Evolutionary conservation across 306 rosid genomes (phyloP).

Genomic region (Glycyrrhiza uralensis): DNA sequence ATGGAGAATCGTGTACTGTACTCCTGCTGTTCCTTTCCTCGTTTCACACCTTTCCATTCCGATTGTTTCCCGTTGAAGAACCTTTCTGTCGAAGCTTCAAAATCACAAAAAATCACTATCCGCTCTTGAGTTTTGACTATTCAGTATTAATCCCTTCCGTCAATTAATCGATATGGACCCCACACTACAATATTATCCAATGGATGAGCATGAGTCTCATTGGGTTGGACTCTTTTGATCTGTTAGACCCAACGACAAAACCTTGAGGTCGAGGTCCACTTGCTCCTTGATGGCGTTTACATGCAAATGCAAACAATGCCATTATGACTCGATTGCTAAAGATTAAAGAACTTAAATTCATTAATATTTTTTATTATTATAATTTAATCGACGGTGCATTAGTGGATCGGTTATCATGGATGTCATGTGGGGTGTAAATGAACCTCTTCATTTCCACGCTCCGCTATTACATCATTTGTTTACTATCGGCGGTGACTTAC

Average conservation of each 20-base stretch:
- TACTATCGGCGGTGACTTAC: neutral
- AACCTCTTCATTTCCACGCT: slow-evolving; percentile 8
- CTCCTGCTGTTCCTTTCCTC: neutral
- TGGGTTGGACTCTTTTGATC: slow-evolving; percentile 5
- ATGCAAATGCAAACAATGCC: neutral
- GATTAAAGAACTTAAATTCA: neutral
- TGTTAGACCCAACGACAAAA: neutral
- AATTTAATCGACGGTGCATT: neutral
- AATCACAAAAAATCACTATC: too few relatives aligned
- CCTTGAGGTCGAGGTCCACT: neutral
- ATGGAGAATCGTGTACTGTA: neutral
- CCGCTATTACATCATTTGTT: neutral
- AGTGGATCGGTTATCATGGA: slow-evolving; percentile 20
- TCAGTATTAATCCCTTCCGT: neutral
- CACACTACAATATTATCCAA: neutral
- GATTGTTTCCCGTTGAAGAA: neutral
- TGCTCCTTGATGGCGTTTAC: neutral
- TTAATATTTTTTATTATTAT: neutral
- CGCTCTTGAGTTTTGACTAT: neutral
- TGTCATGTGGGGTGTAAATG: neutral
- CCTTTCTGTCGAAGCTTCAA: neutral
- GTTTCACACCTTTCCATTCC: neutral
- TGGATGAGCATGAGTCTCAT: neutral
- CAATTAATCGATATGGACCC: neutral
- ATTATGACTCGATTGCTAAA: neutral